Base-by-base conservation (phyloP, 306 rosid species). In the Citrullus colocynthis region DNA sequence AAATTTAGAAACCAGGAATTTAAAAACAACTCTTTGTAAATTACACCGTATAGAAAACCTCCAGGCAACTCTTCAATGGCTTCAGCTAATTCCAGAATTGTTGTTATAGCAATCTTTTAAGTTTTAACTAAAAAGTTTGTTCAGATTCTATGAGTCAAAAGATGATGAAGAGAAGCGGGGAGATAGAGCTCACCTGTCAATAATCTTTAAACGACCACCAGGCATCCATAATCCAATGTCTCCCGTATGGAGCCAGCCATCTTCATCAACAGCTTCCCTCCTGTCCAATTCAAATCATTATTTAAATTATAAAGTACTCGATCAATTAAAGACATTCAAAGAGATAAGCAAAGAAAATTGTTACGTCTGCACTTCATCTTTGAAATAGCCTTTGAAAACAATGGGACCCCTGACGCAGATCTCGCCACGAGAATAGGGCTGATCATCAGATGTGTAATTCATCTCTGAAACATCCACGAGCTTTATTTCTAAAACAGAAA, bases 391-490 rank as follows among this genome's bases (percentile, higher is more conserved):
- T 63, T 44, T 86, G 84, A 96, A 96, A 85, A 93, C 55, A 85
- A 82, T 83, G 59, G 98, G 99, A 86, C 99, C 99, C 90, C 99
- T 87, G 76, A 91, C 88, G 85, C 99, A 96, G 85, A 96, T 96
- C 90, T 96, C 99, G 78, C 99, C 99, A 74, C 98, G 98, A 79
- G 99, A 97, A 89, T 88, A 78, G 54, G 98, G 98, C 85, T 79
- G 83, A 85, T 96, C 99, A 15, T 88, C 87, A 51, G 97, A 85
- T 60, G 97, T 89, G 86, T 96, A 96, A 85, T 82, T 96, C 99
- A 96, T 96, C 85, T 96, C 98, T 36, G 97, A 96, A 75, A 96
- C 99, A 83, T 96, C 98, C 73, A 87, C 97, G 45, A 96, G 99
- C 85, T 96, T 96, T 86, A 96, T 70, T 89, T 96, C 99, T 96